A percentile compares a stretch with the other conserved stretches of the same genome.
These are phyloP conservation scores for Talaromyces sp. DNA, from an alignment of 2,329 filamentous ascomycete genomes.

Conservation along the genomic window DNA sequence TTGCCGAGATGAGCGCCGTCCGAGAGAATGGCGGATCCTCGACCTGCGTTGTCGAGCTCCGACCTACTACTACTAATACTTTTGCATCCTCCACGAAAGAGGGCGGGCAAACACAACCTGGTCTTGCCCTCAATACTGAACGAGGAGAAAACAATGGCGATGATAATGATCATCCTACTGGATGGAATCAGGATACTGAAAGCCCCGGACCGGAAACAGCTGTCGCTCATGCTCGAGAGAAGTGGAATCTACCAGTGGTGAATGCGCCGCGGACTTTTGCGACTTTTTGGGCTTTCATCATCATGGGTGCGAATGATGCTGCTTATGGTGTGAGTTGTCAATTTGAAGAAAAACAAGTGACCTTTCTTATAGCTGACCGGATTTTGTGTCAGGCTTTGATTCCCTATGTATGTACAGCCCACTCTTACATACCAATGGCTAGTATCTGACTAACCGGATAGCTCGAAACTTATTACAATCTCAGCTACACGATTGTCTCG, in stretches of 20 bases:
- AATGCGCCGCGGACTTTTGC: constrained; percentile 47
- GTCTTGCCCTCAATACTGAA: not conserved
- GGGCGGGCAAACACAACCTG: not conserved
- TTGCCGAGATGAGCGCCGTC: not conserved
- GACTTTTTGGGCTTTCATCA: constrained; percentile 53
- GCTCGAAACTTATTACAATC: constrained; percentile 42
- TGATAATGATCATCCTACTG: not conserved
- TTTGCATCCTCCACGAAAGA: not conserved
- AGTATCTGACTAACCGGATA: constrained; percentile 21
- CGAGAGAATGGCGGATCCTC: not conserved
- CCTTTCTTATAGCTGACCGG: not conserved
- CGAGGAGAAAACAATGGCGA: not conserved
- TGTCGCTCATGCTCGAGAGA: constrained; percentile 23
- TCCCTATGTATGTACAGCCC: constrained; percentile 34
- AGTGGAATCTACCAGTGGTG: constrained; percentile 45
- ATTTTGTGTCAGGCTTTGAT: constrained; percentile 37
- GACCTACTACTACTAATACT: not conserved
- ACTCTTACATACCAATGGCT: not conserved
- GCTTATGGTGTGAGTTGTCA: constrained; percentile 48
- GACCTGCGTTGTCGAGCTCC: not conserved
- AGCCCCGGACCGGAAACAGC: not conserved
- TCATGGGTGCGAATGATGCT: constrained; percentile 55
- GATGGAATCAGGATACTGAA: not conserved
- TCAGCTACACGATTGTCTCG: constrained; percentile 45
- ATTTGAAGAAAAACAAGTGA: not conserved